A percentile compares a stretch with the other conserved stretches of the same genome.
These are phyloP conservation scores for Salvia splendens DNA, from an alignment of 257 asterid species.

Conservation along the genomic window DNA sequence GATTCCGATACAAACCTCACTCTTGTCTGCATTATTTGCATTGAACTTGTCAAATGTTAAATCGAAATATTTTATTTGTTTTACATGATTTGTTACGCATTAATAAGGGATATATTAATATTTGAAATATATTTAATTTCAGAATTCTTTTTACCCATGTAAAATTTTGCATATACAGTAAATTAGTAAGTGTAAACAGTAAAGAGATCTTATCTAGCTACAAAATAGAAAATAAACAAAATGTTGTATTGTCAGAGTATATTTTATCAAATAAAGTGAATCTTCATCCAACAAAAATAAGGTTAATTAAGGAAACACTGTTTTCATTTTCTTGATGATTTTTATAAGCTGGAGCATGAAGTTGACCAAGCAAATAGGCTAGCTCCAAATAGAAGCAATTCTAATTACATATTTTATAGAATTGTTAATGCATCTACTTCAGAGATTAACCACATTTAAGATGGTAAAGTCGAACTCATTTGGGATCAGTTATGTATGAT, in stretches of 20 bases:
- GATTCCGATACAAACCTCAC: constrained; percentile 30
- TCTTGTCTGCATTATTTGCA: constrained; percentile 30
- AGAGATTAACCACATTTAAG: constrained; percentile 8
- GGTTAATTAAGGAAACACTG: constrained; percentile 18
- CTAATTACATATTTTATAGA: background rate
- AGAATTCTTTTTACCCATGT: background rate
- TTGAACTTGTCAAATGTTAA: constrained; percentile 19
- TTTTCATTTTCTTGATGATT: background rate
- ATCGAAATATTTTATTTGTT: background rate
- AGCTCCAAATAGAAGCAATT: constrained; percentile 34
- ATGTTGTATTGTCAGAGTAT: constrained; percentile 24
- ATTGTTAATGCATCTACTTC: constrained; percentile 14
- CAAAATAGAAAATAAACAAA: too few species aligned
- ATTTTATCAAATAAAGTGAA: constrained; percentile 30
- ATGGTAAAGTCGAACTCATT: background rate
- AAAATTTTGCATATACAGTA: background rate
- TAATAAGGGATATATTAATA: background rate
- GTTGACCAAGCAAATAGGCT: constrained; percentile 35
- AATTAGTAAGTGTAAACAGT: background rate
- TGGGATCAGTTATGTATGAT: too few species aligned
- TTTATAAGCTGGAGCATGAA: constrained; percentile 18
- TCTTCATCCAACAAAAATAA: constrained; percentile 22
- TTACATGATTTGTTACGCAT: background rate
- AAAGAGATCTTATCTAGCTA: background rate
- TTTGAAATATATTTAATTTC: background rate